Evolutionary conservation across 2,329 filamentous ascomycete genomes (phyloP), one percentile per base, ranked within the genome.

Genomic region (Colletotrichum coccodes): DNA sequence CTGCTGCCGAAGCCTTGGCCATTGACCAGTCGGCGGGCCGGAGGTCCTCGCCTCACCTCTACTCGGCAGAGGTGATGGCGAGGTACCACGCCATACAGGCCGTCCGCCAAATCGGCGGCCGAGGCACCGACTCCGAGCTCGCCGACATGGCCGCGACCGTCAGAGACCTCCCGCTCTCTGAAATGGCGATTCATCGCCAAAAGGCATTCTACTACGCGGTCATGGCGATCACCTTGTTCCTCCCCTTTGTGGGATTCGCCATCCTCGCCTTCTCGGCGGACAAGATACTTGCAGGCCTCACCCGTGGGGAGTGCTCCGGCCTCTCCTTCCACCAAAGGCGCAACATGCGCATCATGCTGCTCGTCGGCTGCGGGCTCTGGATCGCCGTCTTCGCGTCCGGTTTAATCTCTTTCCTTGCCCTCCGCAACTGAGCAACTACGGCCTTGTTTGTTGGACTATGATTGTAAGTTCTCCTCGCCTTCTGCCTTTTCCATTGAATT

Each of bases 51-150:
- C 64, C 59, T 44, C 64, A 63, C 50, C 58, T 67, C 50, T 56
- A 57, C 42, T 34, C 40, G 2, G 16, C 32, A 21, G 59, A 50
- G 50, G 59, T 67, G 32, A 32, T 44, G 23, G 23, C 52, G 16
- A 52, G 59, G 30, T 63, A 63, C 58, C 34, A 26, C 21, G 59
- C 50, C 8, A 21, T 67, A 7, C 26, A 57, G 14, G 64, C 64
- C 18, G 50, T 63, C 34, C 64, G 64, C n/a, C 32, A 54, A 26
- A 23, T 52, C 34, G 64, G 64, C 44, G 64, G 58, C 21, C 52
- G 42, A 11, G 64, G 66, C 62, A 69, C 66, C 40, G 66, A 69
- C 50, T 60, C 63, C 30, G 66, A 69, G 50, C 54, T 69, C 36
- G 66, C 54, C 28, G 66, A 60, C 56, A 69, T 69, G 49, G 66